These are phyloP conservation scores for Gossypium herbaceum DNA, from an alignment of 345 rosid species.

Conservation along the genomic window DNA sequence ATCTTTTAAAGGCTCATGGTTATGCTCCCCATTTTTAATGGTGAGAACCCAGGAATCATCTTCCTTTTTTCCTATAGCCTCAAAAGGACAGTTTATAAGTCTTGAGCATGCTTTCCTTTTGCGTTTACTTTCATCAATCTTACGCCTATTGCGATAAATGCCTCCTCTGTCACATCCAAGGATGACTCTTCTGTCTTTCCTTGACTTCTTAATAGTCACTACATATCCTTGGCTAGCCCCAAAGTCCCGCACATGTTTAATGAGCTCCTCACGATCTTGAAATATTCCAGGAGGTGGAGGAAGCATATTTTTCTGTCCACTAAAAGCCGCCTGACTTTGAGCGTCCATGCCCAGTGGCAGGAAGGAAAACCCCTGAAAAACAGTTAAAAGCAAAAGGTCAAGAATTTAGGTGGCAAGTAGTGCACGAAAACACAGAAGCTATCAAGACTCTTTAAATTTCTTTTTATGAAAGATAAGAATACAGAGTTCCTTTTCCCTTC, in stretches of 20 bases:
- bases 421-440: background rate
- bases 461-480: background rate
- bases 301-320: constrained; percentile 33
- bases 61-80: constrained; percentile 41
- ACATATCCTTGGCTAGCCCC: constrained; percentile 47
- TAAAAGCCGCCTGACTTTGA: constrained; percentile 19
- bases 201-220: constrained; percentile 47
- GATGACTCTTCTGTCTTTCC: constrained; percentile 44
- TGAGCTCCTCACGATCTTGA: constrained; percentile 39
- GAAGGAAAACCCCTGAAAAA: constrained; percentile 9
- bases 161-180: constrained; percentile 55
- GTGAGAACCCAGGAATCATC: constrained; percentile 39
- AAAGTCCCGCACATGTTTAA: constrained; percentile 37
- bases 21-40: constrained; percentile 37
- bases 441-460: background rate
- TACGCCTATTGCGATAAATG: constrained; percentile 44
- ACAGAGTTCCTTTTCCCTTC: background rate
- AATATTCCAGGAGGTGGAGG: constrained; percentile 38
- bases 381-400: background rate
- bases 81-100: constrained; percentile 48
- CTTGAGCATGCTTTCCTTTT: constrained; percentile 45
- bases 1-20: constrained; percentile 42
- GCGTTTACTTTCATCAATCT: constrained; percentile 44
- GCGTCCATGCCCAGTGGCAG: constrained; percentile 19
- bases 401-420: background rate